Percentiles rank a stretch among this genome's conserved stretches.
These are phyloP conservation scores for Trypethelium eluteriae DNA, from an alignment of 495 filamentous ascomycete species.

Conservation along the genomic window DNA sequence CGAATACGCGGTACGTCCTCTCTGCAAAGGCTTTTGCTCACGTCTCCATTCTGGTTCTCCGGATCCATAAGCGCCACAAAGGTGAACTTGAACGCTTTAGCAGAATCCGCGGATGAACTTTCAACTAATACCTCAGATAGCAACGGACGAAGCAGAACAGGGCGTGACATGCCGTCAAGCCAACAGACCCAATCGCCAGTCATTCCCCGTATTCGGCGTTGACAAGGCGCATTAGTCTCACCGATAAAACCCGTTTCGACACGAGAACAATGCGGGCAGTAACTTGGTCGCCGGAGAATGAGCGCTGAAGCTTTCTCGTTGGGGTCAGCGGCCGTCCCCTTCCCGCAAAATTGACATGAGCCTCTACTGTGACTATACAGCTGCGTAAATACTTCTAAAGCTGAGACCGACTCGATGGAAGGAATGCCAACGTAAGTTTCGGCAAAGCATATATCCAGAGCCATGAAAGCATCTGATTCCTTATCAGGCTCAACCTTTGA, in stretches of 20 bases:
- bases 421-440: not conserved
- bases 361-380: not conserved
- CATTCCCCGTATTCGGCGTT: not conserved
- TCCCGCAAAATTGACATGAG: not conserved
- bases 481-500: not conserved
- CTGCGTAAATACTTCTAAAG: not conserved
- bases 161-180: not conserved
- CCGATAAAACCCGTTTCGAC: not conserved
- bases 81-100: not conserved
- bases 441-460: not conserved
- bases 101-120: not conserved
- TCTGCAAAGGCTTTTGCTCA: not conserved
- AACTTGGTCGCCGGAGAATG: not conserved
- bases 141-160: not conserved
- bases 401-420: not conserved
- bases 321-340: not conserved
- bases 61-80: constrained; percentile 1
- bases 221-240: not conserved
- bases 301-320: not conserved
- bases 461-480: not conserved
- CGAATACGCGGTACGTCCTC: not conserved
- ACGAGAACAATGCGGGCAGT: not conserved
- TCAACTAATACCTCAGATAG: not conserved
- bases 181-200: not conserved
- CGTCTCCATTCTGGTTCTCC: not conserved